Percentiles rank a stretch among this genome's conserved stretches.
Conservation (phyloP, 1,139 yeast genomes). For the Kodamaea sp. region DNA sequence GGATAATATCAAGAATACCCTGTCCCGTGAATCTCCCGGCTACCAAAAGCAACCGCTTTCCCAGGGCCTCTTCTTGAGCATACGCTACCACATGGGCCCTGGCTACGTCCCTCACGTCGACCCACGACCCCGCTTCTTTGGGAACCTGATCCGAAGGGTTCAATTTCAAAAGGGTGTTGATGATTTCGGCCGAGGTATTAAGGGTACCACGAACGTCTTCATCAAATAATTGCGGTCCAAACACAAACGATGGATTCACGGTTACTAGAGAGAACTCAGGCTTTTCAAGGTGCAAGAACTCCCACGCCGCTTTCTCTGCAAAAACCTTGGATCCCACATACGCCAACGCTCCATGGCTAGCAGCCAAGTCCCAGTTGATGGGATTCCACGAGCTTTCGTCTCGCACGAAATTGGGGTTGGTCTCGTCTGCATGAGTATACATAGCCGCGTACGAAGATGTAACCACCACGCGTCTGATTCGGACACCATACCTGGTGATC, state of each 20-base stretch:
- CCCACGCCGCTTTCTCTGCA: conserved; percentile 35
- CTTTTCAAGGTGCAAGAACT: conserved; percentile 22
- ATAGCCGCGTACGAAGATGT: conserved; percentile 60
- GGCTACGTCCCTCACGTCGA: conserved; percentile 19
- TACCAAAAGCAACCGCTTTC: conserved; percentile 15
- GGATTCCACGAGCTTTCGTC: conserved; percentile 40
- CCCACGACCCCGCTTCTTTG: conserved; percentile 14
- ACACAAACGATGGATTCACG: conserved; percentile 36
- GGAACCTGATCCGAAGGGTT: conserved; percentile 14
- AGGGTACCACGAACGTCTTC: conserved; percentile 24
- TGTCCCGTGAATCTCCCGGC: conserved; percentile 22
- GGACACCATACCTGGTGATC: conserved; percentile 43
- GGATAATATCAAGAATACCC: conserved; percentile 17
- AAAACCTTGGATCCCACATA: conserved; percentile 36
- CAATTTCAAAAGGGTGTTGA: conserved; percentile 25
- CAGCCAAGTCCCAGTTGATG: conserved; percentile 37
- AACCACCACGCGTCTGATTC: conserved; percentile 51
- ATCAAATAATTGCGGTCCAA: conserved; percentile 42
- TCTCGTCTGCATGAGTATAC: conserved; percentile 6
- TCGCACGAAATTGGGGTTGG: conserved; percentile 10
- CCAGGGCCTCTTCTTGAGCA: conserved; percentile 12
- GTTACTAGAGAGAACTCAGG: conserved; percentile 22
- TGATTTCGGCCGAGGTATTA: conserved; percentile 36
- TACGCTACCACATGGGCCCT: conserved; percentile 16
- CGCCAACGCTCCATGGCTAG: conserved; percentile 9